A percentile compares a stretch with the other conserved stretches of the same genome.
These are phyloP conservation scores for Pyrenochaeta sp. DNA, from an alignment of 2,329 filamentous ascomycete species.

Conservation along the genomic window DNA sequence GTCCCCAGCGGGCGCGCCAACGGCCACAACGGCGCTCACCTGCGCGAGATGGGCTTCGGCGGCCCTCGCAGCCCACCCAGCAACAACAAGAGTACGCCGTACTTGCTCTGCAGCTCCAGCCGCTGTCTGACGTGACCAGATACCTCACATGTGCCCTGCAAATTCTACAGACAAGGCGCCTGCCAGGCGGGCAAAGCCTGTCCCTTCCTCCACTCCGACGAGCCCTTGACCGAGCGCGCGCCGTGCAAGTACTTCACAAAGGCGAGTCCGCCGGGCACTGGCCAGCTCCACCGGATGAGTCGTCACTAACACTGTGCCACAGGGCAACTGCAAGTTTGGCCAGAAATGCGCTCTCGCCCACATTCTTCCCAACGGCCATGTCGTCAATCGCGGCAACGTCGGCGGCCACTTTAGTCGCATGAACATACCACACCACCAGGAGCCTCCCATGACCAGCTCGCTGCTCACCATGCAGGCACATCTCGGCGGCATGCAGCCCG, in stretches of 20 bases:
- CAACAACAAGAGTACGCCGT: slow-evolving; percentile 57
- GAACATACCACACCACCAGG: slow-evolving; percentile 69
- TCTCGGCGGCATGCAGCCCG: slow-evolving; percentile 51
- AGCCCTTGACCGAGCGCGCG: slow-evolving; percentile 81
- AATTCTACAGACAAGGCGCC: slow-evolving; percentile 96
- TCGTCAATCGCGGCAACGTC: slow-evolving; percentile 75
- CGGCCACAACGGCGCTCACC: slow-evolving; percentile 38
- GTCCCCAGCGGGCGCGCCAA: slow-evolving; percentile 45
- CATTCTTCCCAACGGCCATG: slow-evolving; percentile 88
- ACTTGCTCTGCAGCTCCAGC: not conserved
- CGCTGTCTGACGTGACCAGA: slow-evolving; percentile 62
- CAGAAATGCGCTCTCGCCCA: slow-evolving; percentile 97
- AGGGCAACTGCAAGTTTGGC: slow-evolving; percentile 99
- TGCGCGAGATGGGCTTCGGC: slow-evolving; percentile 49
- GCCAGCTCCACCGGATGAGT: no score
- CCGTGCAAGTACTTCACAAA: slow-evolving; percentile 99
- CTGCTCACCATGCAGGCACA: slow-evolving; percentile 67
- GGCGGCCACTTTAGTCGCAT: slow-evolving; percentile 70
- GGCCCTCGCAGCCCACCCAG: slow-evolving; percentile 56
- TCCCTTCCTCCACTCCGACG: slow-evolving; percentile 93
- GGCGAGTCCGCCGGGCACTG: slow-evolving; percentile 58
- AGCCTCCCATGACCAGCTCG: slow-evolving; percentile 77
- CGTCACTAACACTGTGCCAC: no score
- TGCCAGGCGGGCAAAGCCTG: slow-evolving; percentile 96
- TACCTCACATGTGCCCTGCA: slow-evolving; percentile 97